These are phyloP conservation scores for Pseudocercospora musae DNA, from an alignment of 2,329 filamentous ascomycete genomes.

Conservation along the genomic window DNA sequence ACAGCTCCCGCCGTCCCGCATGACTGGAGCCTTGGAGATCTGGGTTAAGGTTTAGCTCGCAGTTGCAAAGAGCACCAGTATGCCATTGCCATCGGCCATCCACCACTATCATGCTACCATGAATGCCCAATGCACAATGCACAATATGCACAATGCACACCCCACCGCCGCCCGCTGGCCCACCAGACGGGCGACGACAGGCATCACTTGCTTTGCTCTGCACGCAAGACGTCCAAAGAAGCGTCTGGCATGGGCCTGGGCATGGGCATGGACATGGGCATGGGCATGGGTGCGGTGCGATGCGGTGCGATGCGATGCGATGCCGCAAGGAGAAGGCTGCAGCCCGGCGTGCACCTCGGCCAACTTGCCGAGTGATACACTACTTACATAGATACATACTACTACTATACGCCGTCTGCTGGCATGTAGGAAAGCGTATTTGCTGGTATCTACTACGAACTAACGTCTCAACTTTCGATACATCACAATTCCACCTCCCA, in stretches of 20 bases:
- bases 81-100: no score
- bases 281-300: no score
- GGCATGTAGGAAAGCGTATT: constrained; percentile 3
- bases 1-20: no score
- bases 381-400: no score
- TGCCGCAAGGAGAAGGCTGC: constrained; percentile 28
- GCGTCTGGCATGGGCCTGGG: constrained; percentile 18
- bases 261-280: no score
- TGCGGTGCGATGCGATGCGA: background rate
- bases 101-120: no score
- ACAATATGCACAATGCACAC: background rate
- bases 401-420: background rate
- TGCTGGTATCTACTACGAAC: background rate
- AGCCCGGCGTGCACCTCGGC: constrained; percentile 16
- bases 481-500: constrained; percentile 21
- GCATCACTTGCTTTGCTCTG: no score
- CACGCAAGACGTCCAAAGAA: constrained; percentile 23
- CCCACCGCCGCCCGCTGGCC: background rate
- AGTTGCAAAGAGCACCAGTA: constrained; percentile 8
- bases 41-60: constrained; percentile 27
- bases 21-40: no score
- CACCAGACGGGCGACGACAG: constrained; percentile 9
- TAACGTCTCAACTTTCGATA: constrained; percentile 12
- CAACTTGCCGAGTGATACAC: constrained; percentile 12
- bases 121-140: no score